Evolutionary conservation across 345 rosid species (phyloP).

Genomic region (Gossypium ekmanianum): DNA sequence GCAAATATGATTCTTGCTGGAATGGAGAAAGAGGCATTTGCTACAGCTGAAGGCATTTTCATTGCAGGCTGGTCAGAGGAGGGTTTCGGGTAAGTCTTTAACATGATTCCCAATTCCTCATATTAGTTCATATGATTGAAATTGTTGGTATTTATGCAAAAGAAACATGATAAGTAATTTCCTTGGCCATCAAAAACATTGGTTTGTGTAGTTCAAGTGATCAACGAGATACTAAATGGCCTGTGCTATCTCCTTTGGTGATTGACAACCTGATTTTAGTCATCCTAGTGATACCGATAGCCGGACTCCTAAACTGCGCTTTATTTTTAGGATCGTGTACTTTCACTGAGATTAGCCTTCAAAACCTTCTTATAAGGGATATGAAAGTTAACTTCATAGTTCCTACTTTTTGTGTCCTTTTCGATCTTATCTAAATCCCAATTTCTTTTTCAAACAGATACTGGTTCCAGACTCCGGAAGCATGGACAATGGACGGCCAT

Average conservation of each 20-base stretch:
- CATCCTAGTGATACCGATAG: too few relatives aligned
- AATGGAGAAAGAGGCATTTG: constrained; percentile 87
- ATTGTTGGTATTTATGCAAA: neutral
- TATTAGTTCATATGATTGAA: too few relatives aligned
- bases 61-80: constrained; percentile 96
- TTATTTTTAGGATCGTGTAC: too few relatives aligned
- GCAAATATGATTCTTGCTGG: constrained; percentile 94
- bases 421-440: neutral
- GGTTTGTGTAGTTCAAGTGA: neutral
- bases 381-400: too few relatives aligned
- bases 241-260: too few relatives aligned
- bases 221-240: too few relatives aligned
- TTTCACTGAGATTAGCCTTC: too few relatives aligned
- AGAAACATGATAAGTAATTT: neutral
- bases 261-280: too few relatives aligned
- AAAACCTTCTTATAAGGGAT: too few relatives aligned
- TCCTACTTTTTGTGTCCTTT: too few relatives aligned
- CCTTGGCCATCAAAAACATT: neutral
- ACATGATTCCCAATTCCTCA: neutral
- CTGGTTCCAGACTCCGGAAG: constrained; percentile 98
- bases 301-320: too few relatives aligned
- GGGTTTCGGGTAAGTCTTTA: constrained; percentile 77
- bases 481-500: constrained; percentile 83
- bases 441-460: constrained; percentile 43
- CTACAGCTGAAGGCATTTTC: constrained; percentile 86